These are phyloP conservation scores for Hemileccinum impolitum DNA, from an alignment of 768 basidiomycete genomes.

Conservation along the genomic window DNA sequence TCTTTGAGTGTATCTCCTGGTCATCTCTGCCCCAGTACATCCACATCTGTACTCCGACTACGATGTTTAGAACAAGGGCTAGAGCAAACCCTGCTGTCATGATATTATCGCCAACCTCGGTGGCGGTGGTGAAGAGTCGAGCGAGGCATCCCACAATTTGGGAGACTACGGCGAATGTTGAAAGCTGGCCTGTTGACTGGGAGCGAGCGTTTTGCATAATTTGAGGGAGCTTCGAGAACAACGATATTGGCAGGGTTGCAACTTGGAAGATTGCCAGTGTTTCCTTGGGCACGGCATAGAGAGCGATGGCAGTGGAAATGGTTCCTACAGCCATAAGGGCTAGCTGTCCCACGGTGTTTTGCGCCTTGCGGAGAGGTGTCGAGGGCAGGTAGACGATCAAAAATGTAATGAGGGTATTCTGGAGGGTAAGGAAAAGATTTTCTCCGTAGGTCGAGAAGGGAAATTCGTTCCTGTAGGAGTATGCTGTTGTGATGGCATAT, in stretches of 20 bases:
- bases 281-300: slow-evolving; percentile 47
- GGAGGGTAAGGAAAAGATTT: slow-evolving; percentile 88
- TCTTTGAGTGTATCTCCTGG: slow-evolving; percentile 25
- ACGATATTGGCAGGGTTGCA: slow-evolving; percentile 83
- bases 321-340: slow-evolving; percentile 31
- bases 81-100: slow-evolving; percentile 82
- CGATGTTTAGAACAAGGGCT: slow-evolving; percentile 75
- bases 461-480: slow-evolving; percentile 80
- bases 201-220: slow-evolving; percentile 77
- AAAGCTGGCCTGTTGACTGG: slow-evolving; percentile 88
- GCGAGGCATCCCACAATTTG: slow-evolving; percentile 90
- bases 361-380: slow-evolving; percentile 22
- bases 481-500: slow-evolving; percentile 86
- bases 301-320: slow-evolving; percentile 34
- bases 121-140: slow-evolving; percentile 87
- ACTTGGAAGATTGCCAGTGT: slow-evolving; percentile 72
- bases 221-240: slow-evolving; percentile 93
- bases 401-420: slow-evolving; percentile 85
- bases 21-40: slow-evolving; percentile 70
- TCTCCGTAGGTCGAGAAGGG: slow-evolving; percentile 99
- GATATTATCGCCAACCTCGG: slow-evolving; percentile 81
- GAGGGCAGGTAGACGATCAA: slow-evolving; percentile 72
- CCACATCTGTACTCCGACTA: slow-evolving; percentile 85
- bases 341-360: slow-evolving; percentile 30
- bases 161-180: slow-evolving; percentile 85